Base-by-base conservation (phyloP, 1,284 basidiomycete genomes). In the Laetiporus sulphureus region DNA sequence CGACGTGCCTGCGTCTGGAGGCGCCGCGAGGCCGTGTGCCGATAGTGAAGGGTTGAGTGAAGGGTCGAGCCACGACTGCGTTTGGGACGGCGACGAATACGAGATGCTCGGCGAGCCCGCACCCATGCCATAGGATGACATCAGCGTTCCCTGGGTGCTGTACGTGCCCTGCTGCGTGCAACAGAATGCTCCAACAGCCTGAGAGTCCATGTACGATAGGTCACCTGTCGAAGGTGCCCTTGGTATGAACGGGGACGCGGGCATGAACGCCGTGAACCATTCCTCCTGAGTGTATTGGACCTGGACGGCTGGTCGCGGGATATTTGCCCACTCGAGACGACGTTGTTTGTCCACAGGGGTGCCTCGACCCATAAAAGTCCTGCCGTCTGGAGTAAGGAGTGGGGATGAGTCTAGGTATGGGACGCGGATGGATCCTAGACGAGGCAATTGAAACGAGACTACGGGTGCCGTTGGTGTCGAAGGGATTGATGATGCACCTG, bases 311-410 rank as follows among this genome's bases (percentile, higher is more conserved):
- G n/a, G n/a, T n/a, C 23, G 24, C 27, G 36, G 36, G 40, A 22
- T 29, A 16, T 35, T 23, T 1, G 38, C 42, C 54, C 54, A 56
- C 29, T 54, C 54, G 10, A 42, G 41, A 12, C 46, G 49, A 25
- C 52, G 49, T 36, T 38, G 40, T 3, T 37, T 38, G 41, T 53
- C 54, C 27, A 52, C 45, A 24, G 54, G 54, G 18, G 54, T 56
- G 2, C 54, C 54, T 25, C 54, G 50, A n/a, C 54, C 54, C 41
- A 56, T 42, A 47, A 44, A 54, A 3, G 48, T 23, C 13, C 35
- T 33, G 22, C 51, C 51, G 22, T 54, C 43, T 5, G 36, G 40
- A 1, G 43, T 45, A n/a, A 37, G 29, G 6, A 42, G 23, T 2
- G 45, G 43, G 27, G 40, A 25, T 5, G 34, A 34, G 31, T 56